These are phyloP conservation scores for Blastocladiella britannica DNA, from an alignment of 192 early-diverging fungal genomes.

Conservation along the genomic window DNA sequence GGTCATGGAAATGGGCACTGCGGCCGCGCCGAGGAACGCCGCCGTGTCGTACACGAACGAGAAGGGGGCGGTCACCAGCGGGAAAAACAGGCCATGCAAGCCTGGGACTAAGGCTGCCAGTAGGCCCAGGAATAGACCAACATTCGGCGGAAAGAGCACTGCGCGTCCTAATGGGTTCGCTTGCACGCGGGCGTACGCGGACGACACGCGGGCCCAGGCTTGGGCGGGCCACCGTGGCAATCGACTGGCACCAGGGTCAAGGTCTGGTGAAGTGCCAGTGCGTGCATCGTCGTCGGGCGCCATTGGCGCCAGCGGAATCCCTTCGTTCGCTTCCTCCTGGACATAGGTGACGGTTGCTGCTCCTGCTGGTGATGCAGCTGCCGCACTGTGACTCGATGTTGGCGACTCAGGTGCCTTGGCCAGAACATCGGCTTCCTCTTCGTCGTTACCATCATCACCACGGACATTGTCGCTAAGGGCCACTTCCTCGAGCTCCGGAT, in stretches of 20 bases:
- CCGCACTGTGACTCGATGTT: too few relatives aligned
- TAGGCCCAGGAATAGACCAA: background rate
- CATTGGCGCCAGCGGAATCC: background rate
- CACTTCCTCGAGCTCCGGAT: background rate
- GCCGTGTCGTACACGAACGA: background rate
- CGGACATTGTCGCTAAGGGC: background rate
- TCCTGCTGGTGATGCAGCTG: too few relatives aligned
- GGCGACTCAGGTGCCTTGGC: too few relatives aligned
- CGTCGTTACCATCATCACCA: background rate
- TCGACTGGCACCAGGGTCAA: too few relatives aligned
- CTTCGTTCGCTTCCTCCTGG: background rate
- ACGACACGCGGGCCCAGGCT: background rate
- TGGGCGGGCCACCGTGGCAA: too few relatives aligned
- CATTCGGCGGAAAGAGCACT: background rate
- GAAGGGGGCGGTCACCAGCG: background rate
- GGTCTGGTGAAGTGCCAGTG: too few relatives aligned
- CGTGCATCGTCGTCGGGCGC: too few relatives aligned
- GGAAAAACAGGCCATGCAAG: too few relatives aligned
- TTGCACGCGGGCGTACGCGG: background rate
- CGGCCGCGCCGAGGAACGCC: background rate
- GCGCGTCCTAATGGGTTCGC: background rate
- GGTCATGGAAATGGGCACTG: background rate
- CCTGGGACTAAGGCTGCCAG: background rate
- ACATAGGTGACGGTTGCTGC: too few relatives aligned
- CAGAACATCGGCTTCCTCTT: too few relatives aligned